These are phyloP conservation scores for Thuidium tamariscinum DNA, from an alignment of 225 moss, liverwort and hornwort species.

Conservation along the genomic window DNA sequence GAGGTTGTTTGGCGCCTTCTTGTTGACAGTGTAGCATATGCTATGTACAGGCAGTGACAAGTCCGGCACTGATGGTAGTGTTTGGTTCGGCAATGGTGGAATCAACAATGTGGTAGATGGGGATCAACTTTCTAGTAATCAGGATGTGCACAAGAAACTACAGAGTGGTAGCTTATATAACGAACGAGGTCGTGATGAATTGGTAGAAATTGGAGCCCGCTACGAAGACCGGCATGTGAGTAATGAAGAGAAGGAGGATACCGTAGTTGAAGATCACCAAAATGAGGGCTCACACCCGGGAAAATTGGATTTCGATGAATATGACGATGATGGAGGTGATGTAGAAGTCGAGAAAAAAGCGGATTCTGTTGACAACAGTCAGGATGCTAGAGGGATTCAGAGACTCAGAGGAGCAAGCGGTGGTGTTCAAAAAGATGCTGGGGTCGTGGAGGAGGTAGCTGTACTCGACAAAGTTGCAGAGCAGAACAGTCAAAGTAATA, in stretches of 20 bases:
- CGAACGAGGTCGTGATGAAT: slow-evolving; percentile 35
- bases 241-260: slow-evolving; percentile 1
- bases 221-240: slow-evolving; percentile 13
- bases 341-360: slow-evolving; percentile 9
- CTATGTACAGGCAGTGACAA: slow-evolving; percentile 3
- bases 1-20: background rate
- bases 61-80: slow-evolving; percentile 6
- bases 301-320: slow-evolving; percentile 32
- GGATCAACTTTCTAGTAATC: background rate
- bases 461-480: background rate
- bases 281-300: background rate
- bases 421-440: background rate
- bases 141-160: slow-evolving; percentile 18
- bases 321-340: slow-evolving; percentile 54
- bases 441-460: background rate
- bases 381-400: background rate
- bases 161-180: slow-evolving; percentile 42
- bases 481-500: background rate
- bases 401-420: background rate
- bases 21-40: background rate
- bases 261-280: background rate
- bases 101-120: background rate
- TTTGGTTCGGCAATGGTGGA: slow-evolving; percentile 19
- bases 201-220: slow-evolving; percentile 36
- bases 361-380: slow-evolving; percentile 10